Evolutionary conservation across 73 alveolate genomes (phyloP).

Genomic region (Paramecium sexaurelia): DNA sequence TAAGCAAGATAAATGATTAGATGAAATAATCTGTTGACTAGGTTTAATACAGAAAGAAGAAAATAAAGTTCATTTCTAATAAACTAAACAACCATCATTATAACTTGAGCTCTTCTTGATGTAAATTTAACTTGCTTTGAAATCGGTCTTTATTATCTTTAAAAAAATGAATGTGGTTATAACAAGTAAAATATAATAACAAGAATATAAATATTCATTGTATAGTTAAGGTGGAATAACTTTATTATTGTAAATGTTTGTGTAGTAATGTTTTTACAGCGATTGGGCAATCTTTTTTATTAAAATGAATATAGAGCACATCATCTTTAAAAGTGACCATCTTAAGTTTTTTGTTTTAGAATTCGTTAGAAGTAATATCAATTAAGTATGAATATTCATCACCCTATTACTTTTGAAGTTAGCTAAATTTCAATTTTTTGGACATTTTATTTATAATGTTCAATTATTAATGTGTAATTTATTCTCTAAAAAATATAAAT

Average conservation of each 20-base stretch:
- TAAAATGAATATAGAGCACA: not conserved
- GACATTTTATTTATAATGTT: not conserved
- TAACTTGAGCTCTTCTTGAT: too few relatives aligned
- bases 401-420: not conserved
- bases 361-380: not conserved
- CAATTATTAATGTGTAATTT: not conserved
- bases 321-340: not conserved
- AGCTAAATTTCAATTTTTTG: not conserved
- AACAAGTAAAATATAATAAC: not conserved
- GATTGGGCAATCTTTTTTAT: not conserved
- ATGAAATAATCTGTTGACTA: too few relatives aligned
- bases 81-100: too few relatives aligned
- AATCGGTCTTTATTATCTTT: too few relatives aligned
- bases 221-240: not conserved
- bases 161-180: too few relatives aligned
- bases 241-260: not conserved
- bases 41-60: too few relatives aligned
- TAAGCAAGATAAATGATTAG: too few relatives aligned
- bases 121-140: too few relatives aligned
- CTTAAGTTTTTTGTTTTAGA: not conserved
- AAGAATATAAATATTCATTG: not conserved
- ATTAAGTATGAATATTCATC: not conserved
- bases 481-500: not conserved
- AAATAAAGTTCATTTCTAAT: too few relatives aligned
- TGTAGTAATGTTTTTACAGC: not conserved